Evolutionary conservation across 140 eudicot genomes (phyloP), one percentile per base, ranked within the genome.

Genomic region (Stevia rebaudiana): DNA sequence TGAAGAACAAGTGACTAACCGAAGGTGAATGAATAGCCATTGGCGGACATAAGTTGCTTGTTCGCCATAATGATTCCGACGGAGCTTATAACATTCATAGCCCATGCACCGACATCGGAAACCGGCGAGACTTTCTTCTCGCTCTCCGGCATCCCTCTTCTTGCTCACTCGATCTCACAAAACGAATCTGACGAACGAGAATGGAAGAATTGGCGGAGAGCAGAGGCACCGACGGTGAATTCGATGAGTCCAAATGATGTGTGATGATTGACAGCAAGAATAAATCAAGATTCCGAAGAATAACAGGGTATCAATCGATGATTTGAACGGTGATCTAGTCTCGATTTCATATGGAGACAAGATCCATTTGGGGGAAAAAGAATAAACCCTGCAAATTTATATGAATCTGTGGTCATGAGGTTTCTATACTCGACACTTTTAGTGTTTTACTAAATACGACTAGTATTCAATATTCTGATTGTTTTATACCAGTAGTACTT

Each of bases 101-200:
- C 95, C 95, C 95, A 87, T 17, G 95, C 95, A n/a, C 95, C 95
- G 46, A 87, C 76, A 71, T 87, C 88, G 0, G 95, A 87, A 0
- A 87, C 91, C 7, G 83, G 63, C 10, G 95, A 83, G 2, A 74
- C 5, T 72, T 76, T 87, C 91, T 81, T 87, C 72, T 83, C 92
- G 54, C 21, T 66, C 78, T 83, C 95, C 92, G 77, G 83, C 66
- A 43, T 13, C 46, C 52, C 56, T 73, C 30, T 43, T 41, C 21
- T 47, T 7, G 25, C 36, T 67, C 68, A 48, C 35, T 65, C 57
- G 71, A 72, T 41, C 62, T 52, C 44, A 43, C 24, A 57, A 46
- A 21, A 4, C 46, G 51, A 54, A 33, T 65, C 46, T 41, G 49
- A 58, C 37, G n/a, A 44, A 15, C 13, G 23, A 61, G 64, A 63